These are phyloP conservation scores for Moesziomyces parantarcticus DNA, from an alignment of 1,284 basidiomycete genomes.

Conservation along the genomic window DNA sequence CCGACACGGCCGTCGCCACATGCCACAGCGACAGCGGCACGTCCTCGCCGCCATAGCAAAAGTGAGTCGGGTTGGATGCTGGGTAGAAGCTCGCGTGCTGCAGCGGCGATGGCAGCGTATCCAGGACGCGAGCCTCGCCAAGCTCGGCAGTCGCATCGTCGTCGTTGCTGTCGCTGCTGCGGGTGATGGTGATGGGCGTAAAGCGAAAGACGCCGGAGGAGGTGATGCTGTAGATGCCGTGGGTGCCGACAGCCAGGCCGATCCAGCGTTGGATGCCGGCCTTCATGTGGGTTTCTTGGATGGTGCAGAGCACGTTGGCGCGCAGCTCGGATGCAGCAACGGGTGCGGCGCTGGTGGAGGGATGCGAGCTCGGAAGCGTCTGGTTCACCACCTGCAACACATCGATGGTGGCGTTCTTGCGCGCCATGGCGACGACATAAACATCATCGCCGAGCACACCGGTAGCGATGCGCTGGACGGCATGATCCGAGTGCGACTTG, in stretches of 20 bases:
- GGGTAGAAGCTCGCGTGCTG: conserved; percentile 51
- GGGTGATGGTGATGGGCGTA: conserved; percentile 19
- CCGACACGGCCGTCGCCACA: conserved; percentile 30
- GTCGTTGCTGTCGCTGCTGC: background rate
- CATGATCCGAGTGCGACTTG: conserved; percentile 43
- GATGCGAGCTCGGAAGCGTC: conserved; percentile 4
- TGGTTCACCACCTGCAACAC: conserved; percentile 40
- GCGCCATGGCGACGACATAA: conserved; percentile 53
- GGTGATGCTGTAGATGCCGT: conserved; percentile 50
- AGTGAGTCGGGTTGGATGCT: conserved; percentile 45
- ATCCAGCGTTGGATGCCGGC: conserved; percentile 57
- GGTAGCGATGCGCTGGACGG: conserved; percentile 41
- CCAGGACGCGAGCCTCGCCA: conserved; percentile 18
- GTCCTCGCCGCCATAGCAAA: conserved; percentile 58
- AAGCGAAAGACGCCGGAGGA: conserved; percentile 52
- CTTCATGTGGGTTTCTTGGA: conserved; percentile 47
- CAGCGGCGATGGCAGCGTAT: conserved; percentile 49
- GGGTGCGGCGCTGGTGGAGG: conserved; percentile 21
- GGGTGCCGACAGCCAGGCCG: conserved; percentile 41
- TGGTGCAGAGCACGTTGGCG: conserved; percentile 43
- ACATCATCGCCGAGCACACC: conserved; percentile 26
- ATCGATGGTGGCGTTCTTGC: conserved; percentile 56
- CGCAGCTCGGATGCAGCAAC: conserved; percentile 13
- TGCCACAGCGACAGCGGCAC: conserved; percentile 59
- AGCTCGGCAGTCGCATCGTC: background rate